phyloP scores from a whole-genome alignment of 257 asterid genomes.

The Asclepias syriaca region DNA sequence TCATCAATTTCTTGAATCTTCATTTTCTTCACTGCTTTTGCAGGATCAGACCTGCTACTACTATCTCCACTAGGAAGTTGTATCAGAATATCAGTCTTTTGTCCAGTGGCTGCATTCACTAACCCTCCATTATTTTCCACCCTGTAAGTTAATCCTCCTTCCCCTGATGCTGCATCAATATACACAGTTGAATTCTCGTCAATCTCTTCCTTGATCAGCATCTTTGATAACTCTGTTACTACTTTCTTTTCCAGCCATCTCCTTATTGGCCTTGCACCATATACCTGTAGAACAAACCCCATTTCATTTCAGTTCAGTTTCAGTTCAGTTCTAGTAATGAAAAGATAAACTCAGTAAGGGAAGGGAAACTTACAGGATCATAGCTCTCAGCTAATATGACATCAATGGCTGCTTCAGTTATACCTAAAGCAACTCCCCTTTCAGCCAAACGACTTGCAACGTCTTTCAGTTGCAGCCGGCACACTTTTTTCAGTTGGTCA shows the following conservation, averaged over 20 bases:
- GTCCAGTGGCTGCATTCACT: conserved; percentile 68
- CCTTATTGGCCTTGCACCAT: conserved; percentile 87
- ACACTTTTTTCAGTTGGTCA: conserved; percentile 73
- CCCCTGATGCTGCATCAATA: conserved; percentile 47
- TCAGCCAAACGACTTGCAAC: conserved; percentile 81
- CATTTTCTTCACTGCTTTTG: conserved; percentile 77
- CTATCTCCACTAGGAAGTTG: conserved; percentile 41
- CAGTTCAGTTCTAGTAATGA: not conserved
- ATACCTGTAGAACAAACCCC: conserved; percentile 30
- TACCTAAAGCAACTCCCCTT: conserved; percentile 82
- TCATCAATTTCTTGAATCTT: conserved; percentile 67
- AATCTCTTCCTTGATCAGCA: conserved; percentile 74
- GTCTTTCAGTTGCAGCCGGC: conserved; percentile 76
- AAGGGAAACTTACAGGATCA: conserved; percentile 57
- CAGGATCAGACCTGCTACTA: conserved; percentile 34
- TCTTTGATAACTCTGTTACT: conserved; percentile 76
- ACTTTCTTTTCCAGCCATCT: conserved; percentile 92
- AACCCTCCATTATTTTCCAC: conserved; percentile 88
- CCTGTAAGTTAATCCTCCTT: conserved; percentile 34
- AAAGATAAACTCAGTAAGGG: not conserved
- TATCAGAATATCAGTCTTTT: conserved; percentile 66
- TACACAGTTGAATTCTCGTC: conserved; percentile 82
- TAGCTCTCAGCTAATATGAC: conserved; percentile 68
- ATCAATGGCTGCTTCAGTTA: conserved; percentile 67
- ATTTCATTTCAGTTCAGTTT: not conserved